Conservation (phyloP, 2,329 filamentous ascomycete genomes). For the Verticillium albo-atrum region DNA sequence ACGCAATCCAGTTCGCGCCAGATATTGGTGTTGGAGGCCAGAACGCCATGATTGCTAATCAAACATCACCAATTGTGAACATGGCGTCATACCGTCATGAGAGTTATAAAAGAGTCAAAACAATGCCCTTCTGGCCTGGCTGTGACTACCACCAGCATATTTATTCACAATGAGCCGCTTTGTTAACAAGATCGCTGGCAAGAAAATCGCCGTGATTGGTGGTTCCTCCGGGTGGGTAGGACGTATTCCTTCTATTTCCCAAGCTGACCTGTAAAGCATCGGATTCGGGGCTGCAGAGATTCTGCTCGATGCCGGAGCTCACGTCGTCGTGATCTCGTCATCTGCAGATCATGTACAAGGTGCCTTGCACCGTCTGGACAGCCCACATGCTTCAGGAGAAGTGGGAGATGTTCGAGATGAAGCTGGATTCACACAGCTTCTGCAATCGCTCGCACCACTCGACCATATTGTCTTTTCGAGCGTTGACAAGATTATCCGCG, state of each 20-base stretch:
- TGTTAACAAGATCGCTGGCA: conserved; percentile 25
- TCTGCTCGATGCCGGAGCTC: conserved; percentile 28
- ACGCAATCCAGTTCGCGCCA: background rate
- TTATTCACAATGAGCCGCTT: background rate
- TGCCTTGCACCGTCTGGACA: conserved; percentile 23
- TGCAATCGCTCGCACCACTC: conserved; percentile 25
- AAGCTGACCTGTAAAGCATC: conserved; percentile 19
- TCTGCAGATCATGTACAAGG: conserved; percentile 21
- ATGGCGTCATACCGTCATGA: background rate
- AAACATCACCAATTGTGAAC: background rate
- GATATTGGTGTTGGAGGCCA: background rate
- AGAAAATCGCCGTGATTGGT: conserved; percentile 30
- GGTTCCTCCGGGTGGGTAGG: conserved; percentile 26
- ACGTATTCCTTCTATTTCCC: background rate
- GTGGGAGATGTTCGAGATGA: conserved; percentile 30
- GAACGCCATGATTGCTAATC: background rate
- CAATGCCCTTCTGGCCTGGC: background rate
- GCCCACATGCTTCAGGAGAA: conserved; percentile 17
- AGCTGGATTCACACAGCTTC: conserved; percentile 21
- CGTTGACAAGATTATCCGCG: conserved; percentile 32
- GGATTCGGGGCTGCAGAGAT: conserved; percentile 31
- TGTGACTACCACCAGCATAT: background rate
- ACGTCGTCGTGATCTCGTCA: conserved; percentile 29
- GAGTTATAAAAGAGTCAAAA: background rate
- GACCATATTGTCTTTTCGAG: conserved; percentile 33